Evolutionary conservation across 1,284 basidiomycete species (phyloP), one percentile per base, ranked within the genome.

Genomic region (Caloboletus firmus): DNA sequence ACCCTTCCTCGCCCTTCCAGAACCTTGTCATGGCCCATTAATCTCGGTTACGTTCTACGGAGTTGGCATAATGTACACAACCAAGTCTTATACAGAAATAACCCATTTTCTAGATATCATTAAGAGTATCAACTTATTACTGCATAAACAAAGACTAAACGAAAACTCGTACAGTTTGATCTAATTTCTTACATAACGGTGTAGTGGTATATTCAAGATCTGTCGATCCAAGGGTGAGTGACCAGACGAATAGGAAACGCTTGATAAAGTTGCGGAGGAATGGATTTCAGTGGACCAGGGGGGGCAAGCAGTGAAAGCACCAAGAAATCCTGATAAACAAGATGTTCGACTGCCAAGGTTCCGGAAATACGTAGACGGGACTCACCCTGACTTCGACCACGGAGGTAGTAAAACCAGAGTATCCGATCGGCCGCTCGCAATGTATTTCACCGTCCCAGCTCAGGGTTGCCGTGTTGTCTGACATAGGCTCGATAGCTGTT

Each of bases 241-340:
- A 81, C 80, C 34, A 83, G 58, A 51, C 75, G 74, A 24, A 83
- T 76, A 10, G 80, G 77, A 45, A 82, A 70, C 15, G 71, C 64
- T 28, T 77, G 63, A 58, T 77, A 74, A n/a, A 77, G 32, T 55
- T 69, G 62, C 63, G 63, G 30, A 61, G 57, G 54, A 72, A 71
- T 45, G 64, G 68, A 20, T 72, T 47, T 65, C 57, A 60, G 48
- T 34, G 56, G 62, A 17, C 51, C 65, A 59, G 45, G 69, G 22
- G 43, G 60, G 57, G 40, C 62, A 55, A 83, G 49, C 39, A 69
- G 53, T 2, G 72, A 69, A 17, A 84, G 62, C 7, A 78, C 72
- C 42, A 87, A 72, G 55, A 80, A 83, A 61, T 86, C 84, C 83
- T 86, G 60, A 13, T 36, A 44, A 13, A 28, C 56, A 31, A 57